A percentile compares a stretch with the other conserved stretches of the same genome.
Conservation (phyloP, 257 asterid genomes). For the Petunia axillaris region DNA sequence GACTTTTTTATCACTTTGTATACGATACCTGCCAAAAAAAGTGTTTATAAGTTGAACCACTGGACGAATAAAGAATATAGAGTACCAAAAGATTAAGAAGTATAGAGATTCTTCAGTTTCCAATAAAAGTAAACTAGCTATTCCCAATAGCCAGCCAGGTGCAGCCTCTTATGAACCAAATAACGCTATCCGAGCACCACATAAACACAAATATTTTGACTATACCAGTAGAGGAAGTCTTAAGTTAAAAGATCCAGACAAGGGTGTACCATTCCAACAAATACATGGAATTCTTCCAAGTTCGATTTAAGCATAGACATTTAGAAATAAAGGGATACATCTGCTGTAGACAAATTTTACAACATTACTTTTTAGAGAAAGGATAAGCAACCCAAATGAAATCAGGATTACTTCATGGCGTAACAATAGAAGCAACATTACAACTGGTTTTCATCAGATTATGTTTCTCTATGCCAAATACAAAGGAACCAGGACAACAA, state of each 20-base stretch:
- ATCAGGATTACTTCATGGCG: neutral
- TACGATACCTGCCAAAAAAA: conserved; percentile 73
- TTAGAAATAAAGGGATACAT: neutral
- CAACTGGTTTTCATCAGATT: neutral
- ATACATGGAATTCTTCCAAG: neutral
- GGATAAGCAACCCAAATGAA: neutral
- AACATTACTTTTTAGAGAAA: neutral
- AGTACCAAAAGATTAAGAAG: neutral
- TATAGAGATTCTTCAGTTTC: neutral
- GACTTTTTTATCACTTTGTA: conserved; percentile 88
- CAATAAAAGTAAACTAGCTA: neutral
- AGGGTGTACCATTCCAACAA: conserved; percentile 9
- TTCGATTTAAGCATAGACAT: neutral
- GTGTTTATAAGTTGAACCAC: conserved; percentile 10
- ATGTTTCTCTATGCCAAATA: neutral
- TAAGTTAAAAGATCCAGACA: neutral
- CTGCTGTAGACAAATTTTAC: neutral
- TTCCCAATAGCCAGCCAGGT: neutral
- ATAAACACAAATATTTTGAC: neutral
- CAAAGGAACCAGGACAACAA: neutral
- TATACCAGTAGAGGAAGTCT: neutral
- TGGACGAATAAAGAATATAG: conserved; percentile 8
- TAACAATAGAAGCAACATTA: neutral
- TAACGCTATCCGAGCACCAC: neutral
- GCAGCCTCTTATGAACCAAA: neutral